Percentiles rank a stretch among this genome's conserved stretches.
phyloP scores from a whole-genome alignment of 1,139 yeast species.

The Yamadazyma friedrichii region DNA sequence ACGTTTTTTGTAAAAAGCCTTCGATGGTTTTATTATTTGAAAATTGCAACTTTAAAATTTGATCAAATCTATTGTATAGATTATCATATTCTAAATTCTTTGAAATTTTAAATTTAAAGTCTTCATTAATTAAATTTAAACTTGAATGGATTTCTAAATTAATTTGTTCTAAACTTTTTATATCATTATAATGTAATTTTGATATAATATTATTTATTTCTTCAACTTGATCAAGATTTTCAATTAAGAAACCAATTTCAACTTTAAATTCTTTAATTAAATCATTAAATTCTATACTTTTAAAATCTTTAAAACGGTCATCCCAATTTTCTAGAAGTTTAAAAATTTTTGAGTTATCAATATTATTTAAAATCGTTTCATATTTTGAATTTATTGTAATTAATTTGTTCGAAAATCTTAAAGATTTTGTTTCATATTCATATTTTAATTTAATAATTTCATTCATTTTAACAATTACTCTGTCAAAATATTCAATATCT shows the following conservation, averaged over 20 bases:
- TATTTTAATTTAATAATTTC: conserved; percentile 26
- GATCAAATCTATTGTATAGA: conserved; percentile 11
- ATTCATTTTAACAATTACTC: conserved; percentile 21
- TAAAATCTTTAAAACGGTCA: conserved; percentile 1
- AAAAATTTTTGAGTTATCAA: conserved; percentile 6
- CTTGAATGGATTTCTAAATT: conserved; percentile 6
- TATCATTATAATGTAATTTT: conserved; percentile 20
- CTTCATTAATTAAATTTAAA: conserved; percentile 10
- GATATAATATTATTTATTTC: conserved; percentile 11
- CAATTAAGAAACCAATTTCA: conserved; percentile 5
- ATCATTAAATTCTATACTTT: conserved; percentile 8
- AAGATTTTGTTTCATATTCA: conserved; percentile 31
- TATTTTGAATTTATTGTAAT: conserved; percentile 15
- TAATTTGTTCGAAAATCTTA: conserved; percentile 28
- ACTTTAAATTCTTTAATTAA: conserved; percentile 10
- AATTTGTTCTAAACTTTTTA: conserved; percentile 16
- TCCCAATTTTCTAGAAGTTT: conserved; percentile 10
- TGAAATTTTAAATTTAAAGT: conserved; percentile 9
- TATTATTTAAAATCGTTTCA: conserved; percentile 7
- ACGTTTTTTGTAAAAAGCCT: conserved; percentile 9
- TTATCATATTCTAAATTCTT: conserved; percentile 8
- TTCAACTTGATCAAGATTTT: conserved; percentile 10
- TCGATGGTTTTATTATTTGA: conserved; percentile 8
- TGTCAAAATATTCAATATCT: conserved; percentile 15
- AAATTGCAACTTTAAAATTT: conserved; percentile 6